A percentile compares a stretch with the other conserved stretches of the same genome.
These are phyloP conservation scores for Chlorella vulgaris DNA, from an alignment of 139 green algal genomes.

Conservation along the genomic window DNA sequence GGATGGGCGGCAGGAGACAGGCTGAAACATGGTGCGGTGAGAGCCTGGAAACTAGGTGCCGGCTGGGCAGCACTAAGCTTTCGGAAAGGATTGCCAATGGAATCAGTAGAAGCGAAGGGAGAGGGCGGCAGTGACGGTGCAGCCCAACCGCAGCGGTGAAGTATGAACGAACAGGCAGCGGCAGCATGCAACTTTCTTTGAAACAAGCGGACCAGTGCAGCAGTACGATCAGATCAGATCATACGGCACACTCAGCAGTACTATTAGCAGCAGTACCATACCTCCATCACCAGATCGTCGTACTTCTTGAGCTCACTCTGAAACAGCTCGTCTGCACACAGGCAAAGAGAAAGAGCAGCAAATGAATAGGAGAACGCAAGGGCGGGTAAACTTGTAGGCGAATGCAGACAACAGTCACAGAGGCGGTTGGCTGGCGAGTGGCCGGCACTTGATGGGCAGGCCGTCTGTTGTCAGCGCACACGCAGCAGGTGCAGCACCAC, in stretches of 20 bases:
- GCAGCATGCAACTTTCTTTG: neutral
- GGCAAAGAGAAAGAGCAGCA: neutral
- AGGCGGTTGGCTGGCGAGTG: too few relatives aligned
- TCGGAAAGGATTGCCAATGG: too few relatives aligned
- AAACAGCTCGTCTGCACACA: constrained; percentile 70
- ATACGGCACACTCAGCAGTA: neutral
- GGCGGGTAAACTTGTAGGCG: too few relatives aligned
- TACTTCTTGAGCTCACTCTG: constrained; percentile 88
- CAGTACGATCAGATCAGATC: neutral
- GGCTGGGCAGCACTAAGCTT: too few relatives aligned
- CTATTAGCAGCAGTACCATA: neutral
- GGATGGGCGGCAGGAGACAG: neutral
- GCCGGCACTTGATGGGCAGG: too few relatives aligned
- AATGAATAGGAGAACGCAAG: neutral
- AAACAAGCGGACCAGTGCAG: neutral
- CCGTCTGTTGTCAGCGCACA: too few relatives aligned
- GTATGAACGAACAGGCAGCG: neutral
- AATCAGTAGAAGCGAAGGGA: neutral
- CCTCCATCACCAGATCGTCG: constrained; percentile 60
- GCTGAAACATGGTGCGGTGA: neutral
- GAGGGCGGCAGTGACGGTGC: neutral
- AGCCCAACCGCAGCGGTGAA: too few relatives aligned
- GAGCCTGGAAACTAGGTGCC: too few relatives aligned
- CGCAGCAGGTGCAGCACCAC: neutral
- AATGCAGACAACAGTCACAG: too few relatives aligned